Evolutionary conservation across 2,329 filamentous ascomycete species (phyloP).

Genomic region (Fonsecaea monophora): DNA sequence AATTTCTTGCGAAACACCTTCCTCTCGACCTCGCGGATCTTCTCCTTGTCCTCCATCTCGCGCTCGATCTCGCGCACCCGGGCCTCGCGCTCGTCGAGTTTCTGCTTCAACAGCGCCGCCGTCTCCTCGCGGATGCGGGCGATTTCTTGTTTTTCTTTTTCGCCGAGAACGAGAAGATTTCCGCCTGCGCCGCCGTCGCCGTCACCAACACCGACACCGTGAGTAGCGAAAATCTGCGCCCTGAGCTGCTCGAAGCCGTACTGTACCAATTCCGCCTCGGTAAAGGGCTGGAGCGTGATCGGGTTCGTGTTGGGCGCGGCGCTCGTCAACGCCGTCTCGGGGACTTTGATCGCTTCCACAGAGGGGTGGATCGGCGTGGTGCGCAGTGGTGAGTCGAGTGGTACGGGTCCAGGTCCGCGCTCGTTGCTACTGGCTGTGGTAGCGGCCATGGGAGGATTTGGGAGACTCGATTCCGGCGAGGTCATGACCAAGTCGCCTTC

Average conservation of each 20-base stretch:
- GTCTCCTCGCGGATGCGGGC: conserved; percentile 32
- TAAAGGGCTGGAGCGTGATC: conserved; percentile 37
- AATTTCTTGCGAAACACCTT: conserved; percentile 39
- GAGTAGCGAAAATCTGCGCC: conserved; percentile 24
- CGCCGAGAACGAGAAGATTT: conserved; percentile 1
- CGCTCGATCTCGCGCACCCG: conserved; percentile 36
- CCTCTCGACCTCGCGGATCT: conserved; percentile 40
- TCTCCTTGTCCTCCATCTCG: conserved; percentile 41
- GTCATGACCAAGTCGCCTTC: conserved; percentile 18
- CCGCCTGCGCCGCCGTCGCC: conserved; percentile 12
- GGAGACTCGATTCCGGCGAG: conserved; percentile 14
- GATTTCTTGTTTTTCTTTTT: conserved; percentile 27
- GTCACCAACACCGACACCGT: no score
- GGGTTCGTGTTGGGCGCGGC: conserved; percentile 30
- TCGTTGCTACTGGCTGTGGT: not conserved
- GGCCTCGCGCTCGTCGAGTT: conserved; percentile 35
- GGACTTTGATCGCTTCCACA: conserved; percentile 31
- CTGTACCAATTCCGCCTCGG: conserved; percentile 32
- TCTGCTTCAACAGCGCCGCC: conserved; percentile 32
- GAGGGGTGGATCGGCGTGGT: conserved; percentile 36
- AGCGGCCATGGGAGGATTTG: not conserved
- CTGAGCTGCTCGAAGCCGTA: conserved; percentile 35
- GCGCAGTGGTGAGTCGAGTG: conserved; percentile 36
- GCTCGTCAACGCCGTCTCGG: conserved; percentile 18
- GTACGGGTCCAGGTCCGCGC: conserved; percentile 15